These are phyloP conservation scores for Parasarocladium wereldwijsianum DNA, from an alignment of 2,329 filamentous ascomycete genomes.

Conservation along the genomic window DNA sequence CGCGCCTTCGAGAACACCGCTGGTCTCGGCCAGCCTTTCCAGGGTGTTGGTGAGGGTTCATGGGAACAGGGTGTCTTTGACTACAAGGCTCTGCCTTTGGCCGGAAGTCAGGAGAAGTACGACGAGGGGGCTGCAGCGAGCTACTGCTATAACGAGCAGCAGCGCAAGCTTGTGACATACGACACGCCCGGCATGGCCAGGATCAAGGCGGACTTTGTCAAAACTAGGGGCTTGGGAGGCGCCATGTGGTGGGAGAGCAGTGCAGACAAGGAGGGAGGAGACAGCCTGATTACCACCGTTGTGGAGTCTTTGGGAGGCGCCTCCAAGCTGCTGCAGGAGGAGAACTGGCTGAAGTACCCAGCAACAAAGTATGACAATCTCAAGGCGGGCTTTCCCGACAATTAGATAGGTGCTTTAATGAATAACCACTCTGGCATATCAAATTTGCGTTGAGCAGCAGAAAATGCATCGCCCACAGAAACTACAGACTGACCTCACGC, in stretches of 20 bases:
- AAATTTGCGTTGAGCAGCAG: too few species aligned
- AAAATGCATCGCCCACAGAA: too few species aligned
- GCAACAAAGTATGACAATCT: slow-evolving; percentile 58
- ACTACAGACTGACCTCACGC: too few species aligned
- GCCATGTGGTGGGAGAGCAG: slow-evolving; percentile 98
- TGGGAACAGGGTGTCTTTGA: slow-evolving; percentile 83
- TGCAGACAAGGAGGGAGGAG: slow-evolving; percentile 50
- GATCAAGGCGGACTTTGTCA: slow-evolving; percentile 60
- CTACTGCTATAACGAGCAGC: slow-evolving; percentile 57
- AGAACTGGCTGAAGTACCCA: slow-evolving; percentile 51
- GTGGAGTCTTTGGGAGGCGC: slow-evolving; percentile 43
- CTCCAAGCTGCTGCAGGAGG: slow-evolving; percentile 28
- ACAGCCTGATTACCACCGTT: slow-evolving; percentile 55
- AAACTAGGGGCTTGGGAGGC: slow-evolving; percentile 54
- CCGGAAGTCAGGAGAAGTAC: slow-evolving; percentile 46
- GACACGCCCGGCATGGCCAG: slow-evolving; percentile 54
- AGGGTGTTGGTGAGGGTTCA: slow-evolving; percentile 60
- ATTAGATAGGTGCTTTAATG: slow-evolving; percentile 16
- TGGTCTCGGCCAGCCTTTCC: slow-evolving; percentile 55
- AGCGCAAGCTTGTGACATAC: slow-evolving; percentile 61
- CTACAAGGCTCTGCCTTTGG: slow-evolving; percentile 68
- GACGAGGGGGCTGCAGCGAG: slow-evolving; percentile 54
- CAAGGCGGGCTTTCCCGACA: slow-evolving; percentile 37
- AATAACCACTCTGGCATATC: neutral
- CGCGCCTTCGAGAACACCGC: slow-evolving; percentile 69